These are phyloP conservation scores for Oenanthe javanica DNA, from an alignment of 140 eudicot genomes.

Conservation along the genomic window DNA sequence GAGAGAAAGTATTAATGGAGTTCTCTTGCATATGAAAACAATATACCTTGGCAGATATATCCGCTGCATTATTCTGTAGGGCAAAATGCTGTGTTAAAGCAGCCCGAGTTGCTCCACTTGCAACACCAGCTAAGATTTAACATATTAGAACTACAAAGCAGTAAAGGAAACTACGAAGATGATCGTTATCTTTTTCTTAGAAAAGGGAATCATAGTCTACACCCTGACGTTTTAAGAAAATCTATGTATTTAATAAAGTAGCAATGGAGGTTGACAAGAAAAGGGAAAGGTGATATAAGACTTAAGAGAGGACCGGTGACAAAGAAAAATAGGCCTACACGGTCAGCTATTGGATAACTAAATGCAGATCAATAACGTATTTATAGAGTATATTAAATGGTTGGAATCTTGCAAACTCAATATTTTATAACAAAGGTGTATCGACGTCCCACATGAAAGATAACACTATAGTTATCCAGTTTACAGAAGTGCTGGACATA, in stretches of 20 bases:
- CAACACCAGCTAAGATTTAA: slow-evolving; percentile 83
- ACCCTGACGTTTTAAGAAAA: neutral
- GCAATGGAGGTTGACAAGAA: neutral
- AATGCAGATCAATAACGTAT: neutral
- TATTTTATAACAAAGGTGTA: neutral
- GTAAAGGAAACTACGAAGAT: neutral
- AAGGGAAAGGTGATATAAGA: neutral
- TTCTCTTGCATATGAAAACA: neutral
- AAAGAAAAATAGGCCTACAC: neutral
- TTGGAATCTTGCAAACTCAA: neutral
- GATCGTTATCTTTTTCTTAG: neutral
- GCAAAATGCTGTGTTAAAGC: slow-evolving; percentile 99
- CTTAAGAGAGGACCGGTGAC: neutral
- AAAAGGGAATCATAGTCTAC: neutral
- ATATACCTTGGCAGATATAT: slow-evolving; percentile 94
- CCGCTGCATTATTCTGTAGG: slow-evolving; percentile 98
- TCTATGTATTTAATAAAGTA: neutral
- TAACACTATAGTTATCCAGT: neutral
- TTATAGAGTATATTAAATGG: neutral
- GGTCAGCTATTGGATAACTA: neutral
- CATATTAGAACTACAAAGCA: slow-evolving; percentile 16
- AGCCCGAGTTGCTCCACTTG: slow-evolving; percentile 99
- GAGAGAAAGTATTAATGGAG: neutral
- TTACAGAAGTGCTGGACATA: neutral
- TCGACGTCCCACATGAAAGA: neutral